Base-by-base conservation (phyloP, 352 stramenopile species). In the Lagenidium giganteum region DNA sequence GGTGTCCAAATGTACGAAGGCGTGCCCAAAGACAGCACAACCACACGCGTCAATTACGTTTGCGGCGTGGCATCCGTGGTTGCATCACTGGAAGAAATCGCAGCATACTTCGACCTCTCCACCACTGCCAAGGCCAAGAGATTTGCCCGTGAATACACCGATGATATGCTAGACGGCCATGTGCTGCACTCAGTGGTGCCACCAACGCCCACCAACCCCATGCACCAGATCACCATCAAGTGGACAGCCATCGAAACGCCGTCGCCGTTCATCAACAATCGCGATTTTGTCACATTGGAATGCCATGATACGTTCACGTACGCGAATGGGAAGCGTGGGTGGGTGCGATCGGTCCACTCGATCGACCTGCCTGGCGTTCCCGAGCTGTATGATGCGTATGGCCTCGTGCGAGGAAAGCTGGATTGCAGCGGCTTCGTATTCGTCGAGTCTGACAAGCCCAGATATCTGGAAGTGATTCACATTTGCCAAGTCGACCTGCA, bases 1-100 rank as follows among this genome's bases (percentile, higher is more conserved):
- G 66, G 66, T 26, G 70, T 87, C 21, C 71, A 87, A 41, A 75
- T 87, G 64, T 87, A 83, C 56, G 77, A 75, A 42, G 74, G 75
- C n/a, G n/a, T n/a, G n/a, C n/a, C n/a, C n/a, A n/a, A n/a, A n/a
- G n/a, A n/a, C n/a, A n/a, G n/a, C n/a, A n/a, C n/a, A n/a, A n/a
- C n/a, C n/a, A n/a, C n/a, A n/a, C n/a, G n/a, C n/a, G 67, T 78
- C 53, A 67, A 70, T 25, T 85, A 82, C 56, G 69, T 57, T 17
- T 85, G 70, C 33, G 75, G 69, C 8, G 71, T 67, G 16, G 82
- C 68, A 11, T 70, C 63, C 1, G 44, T 90, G 13, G 59, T 79
- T 25, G 79, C 61, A 2, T 78, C 74, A 38, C 51, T 87, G 32
- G 57, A 85, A 22, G 70, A 90, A 46, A 69, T 85, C n/a, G 65